Evolutionary conservation across 805 yeast genomes (phyloP), one percentile per base, ranked within the genome.

Genomic region (Candida odintsovae): DNA sequence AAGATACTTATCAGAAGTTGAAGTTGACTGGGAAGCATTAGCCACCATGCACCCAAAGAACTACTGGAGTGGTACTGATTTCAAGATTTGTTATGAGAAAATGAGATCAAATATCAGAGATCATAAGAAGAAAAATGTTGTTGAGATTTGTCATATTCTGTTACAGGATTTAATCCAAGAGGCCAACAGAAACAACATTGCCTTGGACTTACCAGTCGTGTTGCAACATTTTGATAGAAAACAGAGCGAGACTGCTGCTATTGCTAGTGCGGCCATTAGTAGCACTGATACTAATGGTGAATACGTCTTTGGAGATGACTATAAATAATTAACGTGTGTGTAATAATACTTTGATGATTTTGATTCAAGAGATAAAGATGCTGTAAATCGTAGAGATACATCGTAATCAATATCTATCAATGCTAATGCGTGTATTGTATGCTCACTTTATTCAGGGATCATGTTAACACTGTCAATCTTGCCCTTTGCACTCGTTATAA

Each of bases 11-110:
- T 68, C 67, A 28, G 75, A 70, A 43, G 68, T 67, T 3, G 70
- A 67, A 37, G 70, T 73, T 8, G 78, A 77, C 55, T 80, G 85
- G 85, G 76, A 78, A 23, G 70, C 75, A 8, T 52, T 80, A 20
- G 78, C 84, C 0, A 54, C 71, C 4, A 48, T 70, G 31, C 75
- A 73, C 53, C 69, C 76, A 18, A 70, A 69, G 40, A 53, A 58
- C 16, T 56, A 57, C 18, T 83, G 88, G 87, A 68, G 73, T 3
- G 82, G 83, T 1, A 57, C 72, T 2, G 94, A 86, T 63, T 72
- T 85, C 50, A 72, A 73, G 50, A 69, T 73, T 15, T 80, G 81
- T 39, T 85, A 80, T 57, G 86, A 80, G 46, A 76, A 74, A 50
- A 71, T 83, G 77, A 75, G 76, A 54, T 54, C 72, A 8, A 66